These are phyloP conservation scores for Jacaranda copaia DNA, from an alignment of 257 asterid genomes.

Conservation along the genomic window DNA sequence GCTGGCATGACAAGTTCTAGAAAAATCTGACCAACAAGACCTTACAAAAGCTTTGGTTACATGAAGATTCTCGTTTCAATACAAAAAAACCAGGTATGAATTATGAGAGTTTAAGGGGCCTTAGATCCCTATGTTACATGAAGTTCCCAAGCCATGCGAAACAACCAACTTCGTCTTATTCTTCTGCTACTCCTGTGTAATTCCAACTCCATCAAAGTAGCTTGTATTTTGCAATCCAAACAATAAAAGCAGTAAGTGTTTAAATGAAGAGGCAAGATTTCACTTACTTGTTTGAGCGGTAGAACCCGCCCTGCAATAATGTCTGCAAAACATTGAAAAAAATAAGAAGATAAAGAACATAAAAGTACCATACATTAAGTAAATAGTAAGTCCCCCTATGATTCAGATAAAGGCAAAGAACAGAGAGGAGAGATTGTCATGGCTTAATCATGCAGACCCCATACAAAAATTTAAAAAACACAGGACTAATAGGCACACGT, in stretches of 20 bases:
- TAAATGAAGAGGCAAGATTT: not conserved
- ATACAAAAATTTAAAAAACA: not conserved
- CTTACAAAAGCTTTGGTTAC: no score
- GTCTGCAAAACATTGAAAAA: constrained; percentile 54
- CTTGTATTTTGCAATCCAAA: no score
- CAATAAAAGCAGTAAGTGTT: not conserved
- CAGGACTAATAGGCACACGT: not conserved
- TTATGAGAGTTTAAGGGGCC: not conserved
- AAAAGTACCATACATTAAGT: constrained; percentile 23
- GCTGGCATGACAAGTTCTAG: no score
- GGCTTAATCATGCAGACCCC: not conserved
- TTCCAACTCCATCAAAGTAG: no score
- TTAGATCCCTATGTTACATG: not conserved
- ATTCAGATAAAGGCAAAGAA: no score
- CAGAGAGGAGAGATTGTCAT: no score
- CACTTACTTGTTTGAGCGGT: constrained; percentile 72
- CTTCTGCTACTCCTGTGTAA: not conserved
- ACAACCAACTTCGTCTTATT: not conserved
- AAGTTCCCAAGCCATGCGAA: not conserved
- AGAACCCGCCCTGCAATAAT: constrained; percentile 95
- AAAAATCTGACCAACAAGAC: no score
- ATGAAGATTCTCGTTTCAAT: not conserved
- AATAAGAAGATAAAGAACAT: constrained; percentile 14
- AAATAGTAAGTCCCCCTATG: not conserved
- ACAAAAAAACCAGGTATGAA: not conserved